These are phyloP conservation scores for Fusarium graminum DNA, from an alignment of 2,329 filamentous ascomycete species.

Conservation along the genomic window DNA sequence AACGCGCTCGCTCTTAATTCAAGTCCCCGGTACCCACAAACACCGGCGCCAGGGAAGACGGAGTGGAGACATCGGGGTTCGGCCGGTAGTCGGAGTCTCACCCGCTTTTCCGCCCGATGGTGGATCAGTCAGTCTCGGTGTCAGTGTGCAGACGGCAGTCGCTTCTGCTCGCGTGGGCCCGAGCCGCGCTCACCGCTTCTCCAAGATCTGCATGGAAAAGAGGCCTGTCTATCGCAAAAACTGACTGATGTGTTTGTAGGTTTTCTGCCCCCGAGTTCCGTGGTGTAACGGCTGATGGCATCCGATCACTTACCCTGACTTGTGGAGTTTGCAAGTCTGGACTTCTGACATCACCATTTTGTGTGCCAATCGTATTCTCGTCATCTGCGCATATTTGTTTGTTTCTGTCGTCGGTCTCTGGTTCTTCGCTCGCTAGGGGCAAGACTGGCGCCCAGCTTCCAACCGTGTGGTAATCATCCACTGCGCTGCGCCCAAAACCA, in stretches of 20 bases:
- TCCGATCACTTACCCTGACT: background rate
- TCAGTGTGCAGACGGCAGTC: slow-evolving; percentile 17
- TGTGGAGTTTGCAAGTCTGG: background rate
- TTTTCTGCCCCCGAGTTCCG: background rate
- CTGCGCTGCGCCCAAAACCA: slow-evolving; percentile 65
- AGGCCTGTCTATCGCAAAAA: slow-evolving; percentile 60
- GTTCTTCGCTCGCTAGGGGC: slow-evolving; percentile 48
- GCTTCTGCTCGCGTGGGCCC: slow-evolving; percentile 10
- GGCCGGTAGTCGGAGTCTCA: slow-evolving; percentile 14
- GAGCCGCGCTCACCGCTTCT: slow-evolving; percentile 57
- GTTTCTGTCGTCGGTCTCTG: background rate
- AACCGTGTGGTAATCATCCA: slow-evolving; percentile 47
- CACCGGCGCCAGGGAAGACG: background rate
- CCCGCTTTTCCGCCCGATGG: background rate
- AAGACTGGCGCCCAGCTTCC: slow-evolving; percentile 53
- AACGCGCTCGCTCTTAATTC: background rate
- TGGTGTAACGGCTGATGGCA: background rate
- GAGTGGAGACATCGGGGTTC: background rate
- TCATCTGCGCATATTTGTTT: slow-evolving; percentile 1
- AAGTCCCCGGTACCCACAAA: slow-evolving; percentile 18
- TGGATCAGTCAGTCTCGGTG: slow-evolving; percentile 2
- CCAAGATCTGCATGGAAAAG: slow-evolving; percentile 63
- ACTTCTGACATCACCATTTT: slow-evolving; percentile 6
- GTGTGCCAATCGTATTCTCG: slow-evolving; percentile 7
- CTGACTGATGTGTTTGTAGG: slow-evolving; percentile 36